Percentiles rank a stretch among this genome's conserved stretches.
These are phyloP conservation scores for apple (Malus domestica) DNA, from an alignment of 306 rosid genomes.

Conservation along the genomic window DNA sequence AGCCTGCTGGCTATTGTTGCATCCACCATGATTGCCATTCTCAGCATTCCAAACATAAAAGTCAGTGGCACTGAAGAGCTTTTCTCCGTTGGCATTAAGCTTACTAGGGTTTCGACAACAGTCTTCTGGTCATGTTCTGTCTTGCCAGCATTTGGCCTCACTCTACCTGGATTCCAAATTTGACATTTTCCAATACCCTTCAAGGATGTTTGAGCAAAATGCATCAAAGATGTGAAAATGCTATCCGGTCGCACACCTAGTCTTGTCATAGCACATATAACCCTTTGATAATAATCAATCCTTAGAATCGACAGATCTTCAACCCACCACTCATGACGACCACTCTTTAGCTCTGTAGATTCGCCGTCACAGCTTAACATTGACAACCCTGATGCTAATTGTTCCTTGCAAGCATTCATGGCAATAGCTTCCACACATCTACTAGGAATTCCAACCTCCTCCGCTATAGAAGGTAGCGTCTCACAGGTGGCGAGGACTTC, in stretches of 20 bases:
- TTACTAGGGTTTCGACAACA: slow-evolving; percentile 54
- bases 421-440: slow-evolving; percentile 84
- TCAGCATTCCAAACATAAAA: slow-evolving; percentile 75
- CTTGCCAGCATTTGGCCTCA: slow-evolving; percentile 27
- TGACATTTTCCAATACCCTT: slow-evolving; percentile 67
- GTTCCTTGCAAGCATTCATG: slow-evolving; percentile 75
- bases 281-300: slow-evolving; percentile 60
- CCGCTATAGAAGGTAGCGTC: slow-evolving; percentile 44
- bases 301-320: slow-evolving; percentile 57
- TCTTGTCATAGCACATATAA: slow-evolving; percentile 54
- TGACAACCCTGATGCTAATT: slow-evolving; percentile 55
- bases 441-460: slow-evolving; percentile 47
- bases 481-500: slow-evolving; percentile 65
- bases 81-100: slow-evolving; percentile 63
- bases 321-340: slow-evolving; percentile 67
- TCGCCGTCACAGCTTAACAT: slow-evolving; percentile 41
- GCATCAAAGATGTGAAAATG: slow-evolving; percentile 62
- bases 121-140: slow-evolving; percentile 47
- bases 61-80: slow-evolving; percentile 51
- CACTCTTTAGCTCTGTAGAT: slow-evolving; percentile 49
- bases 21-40: slow-evolving; percentile 66
- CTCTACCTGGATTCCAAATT: slow-evolving; percentile 45
- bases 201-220: slow-evolving; percentile 73
- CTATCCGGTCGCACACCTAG: slow-evolving; percentile 61
- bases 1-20: slow-evolving; percentile 57